Conservation (phyloP, 306 rosid genomes). For the Citrullus colocynthis region DNA sequence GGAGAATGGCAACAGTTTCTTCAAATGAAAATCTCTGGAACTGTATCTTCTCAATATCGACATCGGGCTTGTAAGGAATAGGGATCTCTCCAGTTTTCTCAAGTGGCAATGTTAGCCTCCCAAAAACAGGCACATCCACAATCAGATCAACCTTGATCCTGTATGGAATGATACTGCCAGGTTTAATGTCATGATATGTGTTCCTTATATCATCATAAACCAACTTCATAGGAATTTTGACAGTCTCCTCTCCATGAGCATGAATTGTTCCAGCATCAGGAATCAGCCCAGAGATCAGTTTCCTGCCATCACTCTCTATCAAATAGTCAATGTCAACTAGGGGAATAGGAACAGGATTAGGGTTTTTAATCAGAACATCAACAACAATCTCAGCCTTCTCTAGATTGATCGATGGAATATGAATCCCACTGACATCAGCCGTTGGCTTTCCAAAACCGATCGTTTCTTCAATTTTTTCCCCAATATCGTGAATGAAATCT, state of each 20-base stretch:
- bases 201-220: constrained; percentile 72
- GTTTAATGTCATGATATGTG: constrained; percentile 56
- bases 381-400: constrained; percentile 64
- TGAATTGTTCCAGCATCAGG: constrained; percentile 89
- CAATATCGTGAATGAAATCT: constrained; percentile 86
- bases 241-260: constrained; percentile 79
- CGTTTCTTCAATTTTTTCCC: constrained; percentile 80
- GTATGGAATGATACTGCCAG: constrained; percentile 80
- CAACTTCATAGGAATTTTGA: constrained; percentile 58
- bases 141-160: constrained; percentile 67
- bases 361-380: constrained; percentile 82
- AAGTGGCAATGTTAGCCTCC: constrained; percentile 72
- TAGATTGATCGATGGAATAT: constrained; percentile 52
- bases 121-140: constrained; percentile 77
- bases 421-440: constrained; percentile 63
- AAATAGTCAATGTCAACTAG: constrained; percentile 67
- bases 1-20: constrained; percentile 75
- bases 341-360: constrained; percentile 90
- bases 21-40: constrained; percentile 73
- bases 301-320: constrained; percentile 85
- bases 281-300: constrained; percentile 73
- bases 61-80: constrained; percentile 87
- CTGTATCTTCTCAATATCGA: constrained; percentile 69
- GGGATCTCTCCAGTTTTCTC: constrained; percentile 95
- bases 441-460: constrained; percentile 92